phyloP scores from a whole-genome alignment of 495 filamentous ascomycete genomes.

The Penicillium samsonianum region DNA sequence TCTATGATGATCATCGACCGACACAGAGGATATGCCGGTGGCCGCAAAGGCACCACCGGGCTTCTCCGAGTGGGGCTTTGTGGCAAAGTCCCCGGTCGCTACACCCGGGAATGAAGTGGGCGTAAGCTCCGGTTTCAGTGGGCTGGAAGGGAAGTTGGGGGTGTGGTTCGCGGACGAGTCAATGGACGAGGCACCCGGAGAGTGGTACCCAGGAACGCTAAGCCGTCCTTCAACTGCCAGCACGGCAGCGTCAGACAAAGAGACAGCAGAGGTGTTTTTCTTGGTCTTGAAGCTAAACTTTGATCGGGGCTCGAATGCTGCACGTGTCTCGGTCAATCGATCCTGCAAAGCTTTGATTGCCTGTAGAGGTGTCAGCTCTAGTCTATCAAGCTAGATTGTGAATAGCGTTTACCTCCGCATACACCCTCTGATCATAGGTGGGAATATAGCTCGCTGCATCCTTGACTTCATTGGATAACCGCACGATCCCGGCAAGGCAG shows the following conservation, averaged over 20 bases:
- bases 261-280: conserved; percentile 59
- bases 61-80: conserved; percentile 21
- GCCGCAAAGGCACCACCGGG: conserved; percentile 27
- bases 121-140: conserved; percentile 45
- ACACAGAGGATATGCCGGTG: conserved; percentile 53
- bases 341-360: conserved; percentile 69
- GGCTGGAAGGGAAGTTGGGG: conserved; percentile 53
- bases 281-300: conserved; percentile 75
- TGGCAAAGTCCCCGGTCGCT: conserved; percentile 20
- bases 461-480: conserved; percentile 67
- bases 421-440: conserved; percentile 75
- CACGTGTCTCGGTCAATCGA: conserved; percentile 60
- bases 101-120: conserved; percentile 40
- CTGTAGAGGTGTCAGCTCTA: conserved; percentile 34
- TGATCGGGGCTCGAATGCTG: conserved; percentile 59
- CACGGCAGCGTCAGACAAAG: conserved; percentile 56
- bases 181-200: conserved; percentile 46
- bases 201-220: conserved; percentile 44
- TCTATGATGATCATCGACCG: conserved; percentile 60
- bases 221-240: conserved; percentile 51
- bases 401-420: conserved; percentile 57
- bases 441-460: conserved; percentile 69
- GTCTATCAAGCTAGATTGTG: neutral
- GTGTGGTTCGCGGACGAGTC: conserved; percentile 54
- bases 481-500: conserved; percentile 63